Conservation (phyloP, 2,329 filamentous ascomycete species). For the Xylariaceae sp. region DNA sequence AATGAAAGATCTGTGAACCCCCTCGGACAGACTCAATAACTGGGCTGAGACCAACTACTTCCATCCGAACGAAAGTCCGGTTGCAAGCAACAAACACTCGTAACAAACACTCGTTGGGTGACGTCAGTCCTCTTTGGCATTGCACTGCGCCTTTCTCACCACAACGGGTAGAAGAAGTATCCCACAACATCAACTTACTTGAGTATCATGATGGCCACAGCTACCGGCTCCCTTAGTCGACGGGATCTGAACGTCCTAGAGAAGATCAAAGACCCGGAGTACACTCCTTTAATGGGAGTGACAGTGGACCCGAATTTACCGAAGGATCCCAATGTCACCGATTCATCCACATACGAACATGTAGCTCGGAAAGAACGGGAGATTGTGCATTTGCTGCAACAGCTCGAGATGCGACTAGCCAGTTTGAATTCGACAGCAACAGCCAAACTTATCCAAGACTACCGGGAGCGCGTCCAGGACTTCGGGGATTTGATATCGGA, state of each 20-base stretch:
- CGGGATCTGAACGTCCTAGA: slow-evolving; percentile 60
- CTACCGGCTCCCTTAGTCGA: slow-evolving; percentile 45
- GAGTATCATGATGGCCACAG: slow-evolving; percentile 36
- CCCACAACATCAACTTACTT: not conserved
- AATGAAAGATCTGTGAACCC: no score
- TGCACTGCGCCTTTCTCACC: no score
- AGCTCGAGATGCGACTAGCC: slow-evolving; percentile 49
- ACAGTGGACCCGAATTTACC: slow-evolving; percentile 51
- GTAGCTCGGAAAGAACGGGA: slow-evolving; percentile 47
- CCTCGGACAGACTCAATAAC: no score
- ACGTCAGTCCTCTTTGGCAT: no score
- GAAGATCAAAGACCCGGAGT: slow-evolving; percentile 65
- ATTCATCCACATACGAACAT: slow-evolving; percentile 45
- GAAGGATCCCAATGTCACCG: slow-evolving; percentile 54
- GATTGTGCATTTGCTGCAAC: slow-evolving; percentile 51
- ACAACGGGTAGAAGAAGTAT: no score
- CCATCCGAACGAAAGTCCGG: no score
- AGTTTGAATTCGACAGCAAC: slow-evolving; percentile 33
- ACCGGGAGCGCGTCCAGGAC: slow-evolving; percentile 41
- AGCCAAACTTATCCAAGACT: slow-evolving; percentile 39
- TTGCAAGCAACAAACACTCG: no score
- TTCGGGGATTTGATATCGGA: slow-evolving; percentile 54
- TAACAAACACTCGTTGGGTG: no score
- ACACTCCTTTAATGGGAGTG: slow-evolving; percentile 49
- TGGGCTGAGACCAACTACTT: no score